A percentile compares a stretch with the other conserved stretches of the same genome.
These are phyloP conservation scores for Podaxis mareebaensis DNA, from an alignment of 768 basidiomycete genomes.

Conservation along the genomic window DNA sequence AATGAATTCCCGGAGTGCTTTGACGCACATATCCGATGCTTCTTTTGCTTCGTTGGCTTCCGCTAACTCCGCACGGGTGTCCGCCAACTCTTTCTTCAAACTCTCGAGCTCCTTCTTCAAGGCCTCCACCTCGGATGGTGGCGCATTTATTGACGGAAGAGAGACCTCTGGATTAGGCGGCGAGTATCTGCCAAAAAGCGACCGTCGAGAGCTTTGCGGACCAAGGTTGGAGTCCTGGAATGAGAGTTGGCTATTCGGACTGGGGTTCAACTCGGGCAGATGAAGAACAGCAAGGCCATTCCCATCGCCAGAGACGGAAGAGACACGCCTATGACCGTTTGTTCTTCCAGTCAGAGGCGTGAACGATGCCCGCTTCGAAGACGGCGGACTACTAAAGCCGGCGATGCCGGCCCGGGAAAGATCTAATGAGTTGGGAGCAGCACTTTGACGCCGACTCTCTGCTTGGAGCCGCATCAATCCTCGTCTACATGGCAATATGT, in stretches of 20 bases:
- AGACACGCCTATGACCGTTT: slow-evolving; percentile 68
- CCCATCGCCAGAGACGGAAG: slow-evolving; percentile 69
- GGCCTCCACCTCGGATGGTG: slow-evolving; percentile 56
- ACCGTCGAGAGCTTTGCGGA: slow-evolving; percentile 35
- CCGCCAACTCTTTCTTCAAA: slow-evolving; percentile 52
- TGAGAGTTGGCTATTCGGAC: slow-evolving; percentile 34
- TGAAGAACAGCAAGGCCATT: slow-evolving; percentile 28
- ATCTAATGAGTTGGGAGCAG: slow-evolving; percentile 48
- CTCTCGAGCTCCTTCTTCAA: slow-evolving; percentile 63
- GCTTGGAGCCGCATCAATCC: slow-evolving; percentile 86
- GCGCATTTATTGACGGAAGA: slow-evolving; percentile 47
- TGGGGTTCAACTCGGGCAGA: slow-evolving; percentile 33
- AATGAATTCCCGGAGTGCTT: slow-evolving; percentile 81
- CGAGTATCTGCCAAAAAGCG: slow-evolving; percentile 50
- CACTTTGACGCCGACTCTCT: slow-evolving; percentile 68
- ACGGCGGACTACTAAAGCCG: slow-evolving; percentile 43
- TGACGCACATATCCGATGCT: slow-evolving; percentile 84
- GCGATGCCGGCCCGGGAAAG: slow-evolving; percentile 45
- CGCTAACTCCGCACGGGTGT: slow-evolving; percentile 34
- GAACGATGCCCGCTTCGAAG: slow-evolving; percentile 75
- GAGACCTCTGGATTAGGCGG: slow-evolving; percentile 41
- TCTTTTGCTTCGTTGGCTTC: slow-evolving; percentile 84
- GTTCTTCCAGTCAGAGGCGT: slow-evolving; percentile 62
- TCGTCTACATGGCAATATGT: slow-evolving; percentile 45
- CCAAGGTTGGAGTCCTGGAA: slow-evolving; percentile 22